A percentile compares a stretch with the other conserved stretches of the same genome.
Conservation (phyloP, 2,329 filamentous ascomycete species). For the Phaeosphaeria sp. region DNA sequence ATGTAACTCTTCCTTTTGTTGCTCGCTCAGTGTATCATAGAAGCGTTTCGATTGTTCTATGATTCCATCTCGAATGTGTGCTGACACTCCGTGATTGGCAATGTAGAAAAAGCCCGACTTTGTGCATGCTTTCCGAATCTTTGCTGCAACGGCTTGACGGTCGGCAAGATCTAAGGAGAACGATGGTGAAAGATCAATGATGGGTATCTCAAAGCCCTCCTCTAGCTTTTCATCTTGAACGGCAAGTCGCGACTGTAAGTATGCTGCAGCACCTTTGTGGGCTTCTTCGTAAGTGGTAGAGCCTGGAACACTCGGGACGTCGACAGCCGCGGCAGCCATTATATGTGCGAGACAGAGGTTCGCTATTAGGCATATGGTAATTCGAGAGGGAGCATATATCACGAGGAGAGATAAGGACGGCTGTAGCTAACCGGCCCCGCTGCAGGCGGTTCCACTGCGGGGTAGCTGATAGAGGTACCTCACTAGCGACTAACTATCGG, state of each 20-base stretch:
- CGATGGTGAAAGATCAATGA: slow-evolving; percentile 47
- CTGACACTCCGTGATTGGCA: slow-evolving; percentile 45
- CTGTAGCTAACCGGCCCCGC: background rate
- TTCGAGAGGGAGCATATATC: background rate
- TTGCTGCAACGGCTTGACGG: slow-evolving; percentile 45
- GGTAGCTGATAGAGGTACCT: background rate
- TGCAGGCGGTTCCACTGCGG: background rate
- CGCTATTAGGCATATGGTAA: background rate
- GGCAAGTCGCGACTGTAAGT: slow-evolving; percentile 43
- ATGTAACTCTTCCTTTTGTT: slow-evolving; percentile 49
- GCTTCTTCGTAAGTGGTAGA: slow-evolving; percentile 38
- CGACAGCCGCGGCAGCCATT: slow-evolving; percentile 8
- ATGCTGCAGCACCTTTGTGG: slow-evolving; percentile 42
- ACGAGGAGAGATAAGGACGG: background rate
- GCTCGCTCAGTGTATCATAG: slow-evolving; percentile 35
- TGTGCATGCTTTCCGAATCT: slow-evolving; percentile 49
- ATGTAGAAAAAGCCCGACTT: slow-evolving; percentile 54
- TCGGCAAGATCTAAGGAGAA: slow-evolving; percentile 42
- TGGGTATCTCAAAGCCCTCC: slow-evolving; percentile 42
- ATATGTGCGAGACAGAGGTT: background rate
- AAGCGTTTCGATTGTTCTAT: slow-evolving; percentile 48
- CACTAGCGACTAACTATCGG: no score
- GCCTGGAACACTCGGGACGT: background rate
- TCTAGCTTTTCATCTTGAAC: slow-evolving; percentile 17
- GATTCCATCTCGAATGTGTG: slow-evolving; percentile 34